Evolutionary conservation across 108 stramenopile genomes (phyloP).

Genomic region (Schizochytrium sp.): DNA sequence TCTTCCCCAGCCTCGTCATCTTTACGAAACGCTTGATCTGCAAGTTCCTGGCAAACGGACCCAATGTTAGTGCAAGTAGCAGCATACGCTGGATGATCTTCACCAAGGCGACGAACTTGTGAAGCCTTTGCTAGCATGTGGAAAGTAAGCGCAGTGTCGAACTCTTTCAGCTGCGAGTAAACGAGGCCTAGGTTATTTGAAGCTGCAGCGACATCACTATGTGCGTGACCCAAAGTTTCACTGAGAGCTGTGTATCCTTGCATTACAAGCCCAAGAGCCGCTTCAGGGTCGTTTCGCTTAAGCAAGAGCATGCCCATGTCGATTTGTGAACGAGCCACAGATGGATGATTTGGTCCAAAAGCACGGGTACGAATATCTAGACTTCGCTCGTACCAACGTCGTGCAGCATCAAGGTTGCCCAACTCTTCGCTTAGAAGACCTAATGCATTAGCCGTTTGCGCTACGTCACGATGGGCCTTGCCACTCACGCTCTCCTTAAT

Average conservation of each 20-base stretch:
- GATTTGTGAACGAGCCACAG: conserved; percentile 48
- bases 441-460: conserved; percentile 25
- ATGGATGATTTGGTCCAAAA: conserved; percentile 27
- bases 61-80: conserved; percentile 58
- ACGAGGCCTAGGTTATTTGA: conserved; percentile 34
- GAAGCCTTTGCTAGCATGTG: conserved; percentile 14
- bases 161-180: conserved; percentile 23
- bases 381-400: conserved; percentile 48
- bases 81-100: conserved; percentile 43
- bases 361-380: not conserved
- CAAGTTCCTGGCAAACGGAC: conserved; percentile 43
- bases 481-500: conserved; percentile 55
- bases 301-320: conserved; percentile 58
- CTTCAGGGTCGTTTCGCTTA: not conserved
- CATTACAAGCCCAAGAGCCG: not conserved
- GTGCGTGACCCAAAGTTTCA: not conserved
- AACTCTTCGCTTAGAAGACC: conserved; percentile 44
- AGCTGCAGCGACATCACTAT: conserved; percentile 37
- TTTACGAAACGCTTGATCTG: conserved; percentile 5
- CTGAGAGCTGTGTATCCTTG: not conserved
- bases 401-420: conserved; percentile 24
- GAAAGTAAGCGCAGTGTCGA: conserved; percentile 4
- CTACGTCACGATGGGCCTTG: conserved; percentile 38
- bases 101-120: not conserved
- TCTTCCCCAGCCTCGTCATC: conserved; percentile 7